Base-by-base conservation (phyloP, 345 rosid species). In the Eucalyptus shirleyi region DNA sequence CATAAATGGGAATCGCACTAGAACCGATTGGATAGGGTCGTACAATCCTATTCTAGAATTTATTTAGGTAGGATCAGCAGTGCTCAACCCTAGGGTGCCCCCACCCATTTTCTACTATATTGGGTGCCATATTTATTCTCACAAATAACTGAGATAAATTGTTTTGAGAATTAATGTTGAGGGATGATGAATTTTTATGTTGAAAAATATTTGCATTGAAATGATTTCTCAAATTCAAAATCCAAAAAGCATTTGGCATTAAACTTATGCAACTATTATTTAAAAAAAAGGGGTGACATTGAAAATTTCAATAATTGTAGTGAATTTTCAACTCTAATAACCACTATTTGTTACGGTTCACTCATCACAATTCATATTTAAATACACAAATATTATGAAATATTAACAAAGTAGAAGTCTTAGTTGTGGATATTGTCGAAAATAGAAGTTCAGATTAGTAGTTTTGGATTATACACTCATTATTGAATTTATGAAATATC, bases 11-110 rank as follows among this genome's bases (percentile, higher is more conserved):
- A 28, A 60, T 60, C 1, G 32, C n/a, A 28, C 9, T 0, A 6
- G 0, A 3, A 60, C 1, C 0, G 8, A 30, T 28, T 28, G 0
- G 4, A 28, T 60, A 28, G 32, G 32, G 1, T 60, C 1, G 2
- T 12, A 60, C 8, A 0, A 0, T 1, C 6, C 7, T 0, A 2
- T 28, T 60, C 8, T 0, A 28, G 1, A 23, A 6, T 56, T 24
- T 56, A 56, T 2, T 0, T 23, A 0, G 1, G 12, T 21, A 0
- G 1, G 6, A 56, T 56, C 0, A 10, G 3, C 4, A 5, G 0
- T 56, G 13, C 30, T 56, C 62, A 60, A 30, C 32, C 15, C 34
- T 28, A 28, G 32, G 16, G 32, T 28, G 32, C 69, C 11, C 1
- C 19, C 19, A 28, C 14, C 7, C 37, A 65, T 1, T 1, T 65